phyloP scores from a whole-genome alignment of 2,329 filamentous ascomycete species.

The Amesomyces nigricolor region DNA sequence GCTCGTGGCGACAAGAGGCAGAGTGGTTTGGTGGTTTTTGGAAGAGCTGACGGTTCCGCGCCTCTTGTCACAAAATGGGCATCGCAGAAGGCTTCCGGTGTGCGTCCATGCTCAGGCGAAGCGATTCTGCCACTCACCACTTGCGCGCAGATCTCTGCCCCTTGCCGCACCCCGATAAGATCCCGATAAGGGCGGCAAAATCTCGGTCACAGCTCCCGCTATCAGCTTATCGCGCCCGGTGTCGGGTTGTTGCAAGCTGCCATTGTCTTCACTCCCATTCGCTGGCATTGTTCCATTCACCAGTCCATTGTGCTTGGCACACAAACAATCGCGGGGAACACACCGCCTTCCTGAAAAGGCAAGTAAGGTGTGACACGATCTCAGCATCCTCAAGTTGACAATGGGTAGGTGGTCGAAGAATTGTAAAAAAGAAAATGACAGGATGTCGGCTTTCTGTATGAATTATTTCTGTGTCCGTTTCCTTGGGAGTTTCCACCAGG shows the following conservation, averaged over 20 bases:
- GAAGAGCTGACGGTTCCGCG: neutral
- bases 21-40: neutral
- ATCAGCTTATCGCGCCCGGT: neutral
- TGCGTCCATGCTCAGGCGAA: constrained; percentile 7
- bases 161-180: constrained; percentile 18
- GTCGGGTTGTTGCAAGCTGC: too few species aligned
- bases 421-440: too few species aligned
- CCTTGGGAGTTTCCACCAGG: too few species aligned
- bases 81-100: neutral
- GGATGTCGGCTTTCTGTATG: too few species aligned
- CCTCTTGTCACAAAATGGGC: constrained; percentile 11
- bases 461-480: too few species aligned
- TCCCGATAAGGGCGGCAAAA: constrained; percentile 25
- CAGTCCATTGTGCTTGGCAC: too few species aligned
- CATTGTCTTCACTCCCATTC: too few species aligned
- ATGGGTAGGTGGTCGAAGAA: too few species aligned
- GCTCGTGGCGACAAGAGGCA: neutral
- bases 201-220: constrained; percentile 10
- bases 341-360: too few species aligned
- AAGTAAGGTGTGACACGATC: too few species aligned
- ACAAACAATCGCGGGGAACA: too few species aligned
- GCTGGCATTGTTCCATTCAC: neutral
- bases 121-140: constrained; percentile 10
- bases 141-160: constrained; percentile 24
- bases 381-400: too few species aligned